Percentiles rank a stretch among this genome's conserved stretches.
Conservation (phyloP, 1,139 yeast species). For the Pneumocystis oryctolagi region DNA sequence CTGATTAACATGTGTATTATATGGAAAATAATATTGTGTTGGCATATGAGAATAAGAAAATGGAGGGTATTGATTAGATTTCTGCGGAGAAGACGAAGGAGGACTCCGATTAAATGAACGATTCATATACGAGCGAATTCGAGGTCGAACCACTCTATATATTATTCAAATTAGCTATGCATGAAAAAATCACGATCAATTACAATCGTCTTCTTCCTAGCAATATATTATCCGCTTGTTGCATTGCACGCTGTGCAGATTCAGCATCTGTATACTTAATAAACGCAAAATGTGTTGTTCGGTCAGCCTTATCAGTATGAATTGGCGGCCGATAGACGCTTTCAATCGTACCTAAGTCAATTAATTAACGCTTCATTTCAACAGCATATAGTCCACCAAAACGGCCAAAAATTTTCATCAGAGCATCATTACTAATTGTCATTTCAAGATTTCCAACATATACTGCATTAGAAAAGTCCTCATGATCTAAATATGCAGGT, state of each 20-base stretch:
- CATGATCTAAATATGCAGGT: neutral
- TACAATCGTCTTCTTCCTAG: neutral
- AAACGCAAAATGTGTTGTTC: neutral
- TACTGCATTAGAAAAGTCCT: neutral
- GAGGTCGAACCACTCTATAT: neutral
- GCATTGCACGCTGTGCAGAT: neutral
- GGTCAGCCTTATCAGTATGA: neutral
- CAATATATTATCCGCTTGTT: neutral
- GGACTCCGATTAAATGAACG: neutral
- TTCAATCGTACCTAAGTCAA: neutral
- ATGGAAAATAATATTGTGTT: neutral
- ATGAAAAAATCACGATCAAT: neutral
- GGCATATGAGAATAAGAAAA: neutral
- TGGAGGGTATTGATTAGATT: neutral
- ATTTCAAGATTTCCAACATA: neutral
- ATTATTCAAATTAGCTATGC: no score
- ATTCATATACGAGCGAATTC: neutral
- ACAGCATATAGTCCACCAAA: neutral
- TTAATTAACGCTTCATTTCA: neutral
- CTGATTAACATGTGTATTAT: neutral
- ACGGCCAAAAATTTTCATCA: conserved; percentile 1
- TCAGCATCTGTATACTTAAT: neutral
- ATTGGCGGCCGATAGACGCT: neutral
- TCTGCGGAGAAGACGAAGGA: neutral
- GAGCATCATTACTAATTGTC: neutral